Evolutionary conservation across 441 rosid genomes (phyloP).

Genomic region (Arabidopsis lyrata): DNA sequence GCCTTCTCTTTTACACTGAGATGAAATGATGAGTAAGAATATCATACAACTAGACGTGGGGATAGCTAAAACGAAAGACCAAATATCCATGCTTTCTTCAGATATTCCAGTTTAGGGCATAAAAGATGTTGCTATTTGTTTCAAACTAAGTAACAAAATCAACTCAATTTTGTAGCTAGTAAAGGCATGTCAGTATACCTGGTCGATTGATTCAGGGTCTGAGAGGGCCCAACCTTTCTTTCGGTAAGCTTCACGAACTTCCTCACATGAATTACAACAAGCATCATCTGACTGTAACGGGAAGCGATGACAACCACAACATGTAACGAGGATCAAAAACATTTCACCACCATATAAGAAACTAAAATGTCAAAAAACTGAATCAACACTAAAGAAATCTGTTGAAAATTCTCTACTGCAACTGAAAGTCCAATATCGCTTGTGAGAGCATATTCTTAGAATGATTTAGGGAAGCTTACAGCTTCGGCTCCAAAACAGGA

Average conservation of each 20-base stretch:
- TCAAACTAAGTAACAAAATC: slow-evolving; percentile 1
- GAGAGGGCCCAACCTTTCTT: slow-evolving; percentile 96
- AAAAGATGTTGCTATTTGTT: not conserved
- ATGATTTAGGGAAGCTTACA: slow-evolving; percentile 44
- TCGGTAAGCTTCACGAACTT: slow-evolving; percentile 95
- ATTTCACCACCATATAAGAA: not conserved
- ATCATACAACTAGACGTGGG: slow-evolving; percentile 4
- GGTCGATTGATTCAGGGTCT: slow-evolving; percentile 80
- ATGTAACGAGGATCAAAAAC: slow-evolving; percentile 4
- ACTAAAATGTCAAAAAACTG: not conserved
- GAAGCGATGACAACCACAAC: slow-evolving; percentile 2
- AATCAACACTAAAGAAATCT: slow-evolving; percentile 1
- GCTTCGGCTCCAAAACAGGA: slow-evolving; percentile 96
- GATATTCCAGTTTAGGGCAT: not conserved
- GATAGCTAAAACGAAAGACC: not conserved
- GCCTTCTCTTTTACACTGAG: slow-evolving; percentile 95
- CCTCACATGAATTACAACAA: slow-evolving; percentile 95
- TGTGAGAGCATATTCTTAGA: not conserved
- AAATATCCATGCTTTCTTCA: not conserved
- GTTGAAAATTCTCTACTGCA: not conserved
- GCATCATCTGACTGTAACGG: slow-evolving; percentile 64
- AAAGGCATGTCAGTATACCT: slow-evolving; percentile 28
- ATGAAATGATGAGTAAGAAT: slow-evolving; percentile 4
- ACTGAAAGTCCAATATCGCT: slow-evolving; percentile 3
- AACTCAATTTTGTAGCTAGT: not conserved